Evolutionary conservation across 2,329 filamentous ascomycete genomes (phyloP).

Genomic region (Lasiodiplodia hormozganensis): DNA sequence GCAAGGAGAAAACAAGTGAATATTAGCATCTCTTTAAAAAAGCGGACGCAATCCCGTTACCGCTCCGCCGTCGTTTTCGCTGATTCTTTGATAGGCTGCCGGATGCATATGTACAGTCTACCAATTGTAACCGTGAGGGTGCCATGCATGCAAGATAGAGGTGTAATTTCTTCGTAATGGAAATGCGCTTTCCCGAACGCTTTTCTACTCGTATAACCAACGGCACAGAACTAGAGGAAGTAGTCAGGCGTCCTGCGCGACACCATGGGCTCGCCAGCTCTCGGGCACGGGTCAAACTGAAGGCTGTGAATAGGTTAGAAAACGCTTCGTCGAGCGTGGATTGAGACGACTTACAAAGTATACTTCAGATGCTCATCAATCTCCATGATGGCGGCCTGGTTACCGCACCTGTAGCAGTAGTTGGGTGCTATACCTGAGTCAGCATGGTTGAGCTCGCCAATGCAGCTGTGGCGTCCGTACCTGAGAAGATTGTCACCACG

Average conservation of each 20-base stretch:
- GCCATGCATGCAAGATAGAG: slow-evolving; percentile 25
- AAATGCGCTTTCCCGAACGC: slow-evolving; percentile 23
- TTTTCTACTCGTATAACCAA: slow-evolving; percentile 26
- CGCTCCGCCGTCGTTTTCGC: slow-evolving; percentile 22
- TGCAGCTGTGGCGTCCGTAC: slow-evolving; percentile 34
- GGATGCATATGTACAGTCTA: slow-evolving; percentile 35
- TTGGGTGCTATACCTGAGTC: slow-evolving; percentile 55
- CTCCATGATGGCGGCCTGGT: slow-evolving; percentile 99
- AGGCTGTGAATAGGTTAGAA: slow-evolving; percentile 64
- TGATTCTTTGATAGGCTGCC: slow-evolving; percentile 31
- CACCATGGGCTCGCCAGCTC: slow-evolving; percentile 98
- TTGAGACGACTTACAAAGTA: slow-evolving; percentile 79
- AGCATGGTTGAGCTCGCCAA: slow-evolving; percentile 34
- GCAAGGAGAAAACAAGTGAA: slow-evolving; percentile 5
- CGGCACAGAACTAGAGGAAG: slow-evolving; percentile 74
- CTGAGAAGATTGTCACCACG: slow-evolving; percentile 98
- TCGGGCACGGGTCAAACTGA: slow-evolving; percentile 98
- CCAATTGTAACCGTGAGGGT: slow-evolving; percentile 22
- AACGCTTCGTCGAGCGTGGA: neutral
- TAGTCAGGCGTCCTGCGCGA: slow-evolving; percentile 95
- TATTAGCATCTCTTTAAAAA: slow-evolving; percentile 21
- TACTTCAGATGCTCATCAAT: slow-evolving; percentile 99
- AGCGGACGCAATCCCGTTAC: slow-evolving; percentile 21
- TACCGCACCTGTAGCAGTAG: slow-evolving; percentile 98
- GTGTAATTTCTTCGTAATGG: slow-evolving; percentile 24